Evolutionary conservation across 345 rosid genomes (phyloP), one percentile per base, ranked within the genome.

Genomic region (Pistacia integerrima): DNA sequence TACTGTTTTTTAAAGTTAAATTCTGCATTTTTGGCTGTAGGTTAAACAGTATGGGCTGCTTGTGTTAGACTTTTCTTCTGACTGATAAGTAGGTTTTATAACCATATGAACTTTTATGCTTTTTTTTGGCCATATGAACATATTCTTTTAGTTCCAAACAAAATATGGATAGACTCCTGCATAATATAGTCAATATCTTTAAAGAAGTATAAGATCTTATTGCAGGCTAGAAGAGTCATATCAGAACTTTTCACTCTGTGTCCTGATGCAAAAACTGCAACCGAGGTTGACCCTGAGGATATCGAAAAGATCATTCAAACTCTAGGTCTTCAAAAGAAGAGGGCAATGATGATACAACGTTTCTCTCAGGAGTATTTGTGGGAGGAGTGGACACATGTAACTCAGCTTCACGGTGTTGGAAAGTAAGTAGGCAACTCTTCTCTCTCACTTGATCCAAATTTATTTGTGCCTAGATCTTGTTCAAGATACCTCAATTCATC

Each of bases 331-430:
- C 89, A 87, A 16, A 89, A 44, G 77, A 90, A 89, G 85, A 83
- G 95, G 81, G 82, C 96, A 25, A 66, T 56, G 17, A 84, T 80
- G 91, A 88, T 93, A 70, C 81, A 79, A 51, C 83, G 87, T 25
- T 60, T 92, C 60, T 94, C 97, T 16, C 51, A n/a, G 8, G 94
- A 89, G 79, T 92, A 94, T 86, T 82, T 94, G 18, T 77, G 68
- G 66, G 90, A 88, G 70, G 80, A 41, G 66, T 94, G 98, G 98
- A 90, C 93, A 54, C 82, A 94, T 83, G 95, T 92, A 62, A 92
- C 98, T 76, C 88, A 90, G 77, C 83, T 94, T 72, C 89, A 86
- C 55, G 95, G 93, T 60, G 74, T 94, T 75, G 95, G 95, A 84
- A 90, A 89, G 97, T 89, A 81, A 79, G 88, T 78, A 14, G 16